Base-by-base conservation (phyloP, 1,284 basidiomycete species). In the Bjerkandera adusta region DNA sequence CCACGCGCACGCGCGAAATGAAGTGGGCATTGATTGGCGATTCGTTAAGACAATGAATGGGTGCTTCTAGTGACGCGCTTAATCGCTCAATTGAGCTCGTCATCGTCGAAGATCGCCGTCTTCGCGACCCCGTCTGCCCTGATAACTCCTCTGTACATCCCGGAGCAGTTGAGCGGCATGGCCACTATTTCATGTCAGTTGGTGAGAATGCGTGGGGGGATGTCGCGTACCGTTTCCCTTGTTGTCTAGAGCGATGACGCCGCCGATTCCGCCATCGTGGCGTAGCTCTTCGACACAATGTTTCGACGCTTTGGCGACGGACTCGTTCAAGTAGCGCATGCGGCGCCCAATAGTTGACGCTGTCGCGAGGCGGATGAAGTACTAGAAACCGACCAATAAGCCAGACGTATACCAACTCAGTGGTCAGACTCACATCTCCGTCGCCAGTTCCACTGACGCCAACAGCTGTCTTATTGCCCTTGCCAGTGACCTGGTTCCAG, bases 121-220 rank as follows among this genome's bases (percentile, higher is more conserved):
- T 78, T 78, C 0, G 86, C 73, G 4, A 79, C 60, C 6, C 83
- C 86, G 45, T 89, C 85, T 45, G 72, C 68, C 25, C 72, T 67
- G 36, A 91, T 81, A 12, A 90, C 70, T 3, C 89, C 89, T 38
- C 89, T 73, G 59, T 89, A 90, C 89, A 92, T 92, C 3, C 87
- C 85, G 16, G 74, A 70, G 51, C 81, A 83, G 57, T 90, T 90
- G 50, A 92, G 60, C 3, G 84, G 77, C 68, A 85, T 76, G 1
- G 82, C 68, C 27, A 86, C 84, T 88, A 54, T 10, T 25, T 33
- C 30, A 41, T 3, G 27, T 34, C 8, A 45, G 35, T 45, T 7
- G 21, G 8, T 35, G 18, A 21, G 8, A 21, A 27, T 12, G 20
- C 21, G 22, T 13, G 16, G 21, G 18, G 30, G 18, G 21, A 12